A percentile compares a stretch with the other conserved stretches of the same genome.
phyloP scores from a whole-genome alignment of 2,329 filamentous ascomycete genomes.

The Grosmannia clavigera region DNA sequence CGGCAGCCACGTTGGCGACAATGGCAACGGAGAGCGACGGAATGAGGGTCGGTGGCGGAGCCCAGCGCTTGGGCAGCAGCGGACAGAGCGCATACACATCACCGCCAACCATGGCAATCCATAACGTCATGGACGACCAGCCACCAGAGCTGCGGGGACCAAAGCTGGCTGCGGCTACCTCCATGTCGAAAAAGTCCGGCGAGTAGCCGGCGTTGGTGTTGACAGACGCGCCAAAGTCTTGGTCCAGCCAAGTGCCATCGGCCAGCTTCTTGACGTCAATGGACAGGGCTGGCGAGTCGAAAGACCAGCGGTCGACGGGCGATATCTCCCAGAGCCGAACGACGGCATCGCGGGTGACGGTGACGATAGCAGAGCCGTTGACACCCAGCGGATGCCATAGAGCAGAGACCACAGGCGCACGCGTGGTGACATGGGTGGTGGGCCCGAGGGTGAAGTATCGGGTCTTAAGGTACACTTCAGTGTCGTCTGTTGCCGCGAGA shows the following conservation, averaged over 20 bases:
- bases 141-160: constrained; percentile 54
- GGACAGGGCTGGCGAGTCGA: constrained; percentile 69
- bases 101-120: constrained; percentile 89
- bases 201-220: constrained; percentile 73
- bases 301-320: constrained; percentile 71
- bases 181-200: constrained; percentile 83
- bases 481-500: constrained; percentile 54
- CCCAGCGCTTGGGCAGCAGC: constrained; percentile 77
- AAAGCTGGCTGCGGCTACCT: constrained; percentile 83
- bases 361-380: constrained; percentile 70
- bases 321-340: constrained; percentile 87
- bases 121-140: constrained; percentile 94
- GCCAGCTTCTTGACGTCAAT: constrained; percentile 83
- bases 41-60: constrained; percentile 61
- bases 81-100: constrained; percentile 92
- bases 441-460: constrained; percentile 88
- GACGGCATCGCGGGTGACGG: constrained; percentile 75
- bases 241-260: constrained; percentile 68
- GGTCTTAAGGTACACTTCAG: constrained; percentile 55
- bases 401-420: constrained; percentile 65
- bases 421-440: constrained; percentile 79
- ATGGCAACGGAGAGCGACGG: constrained; percentile 75
- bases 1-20: constrained; percentile 55
- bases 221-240: constrained; percentile 71
- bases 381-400: constrained; percentile 90